phyloP scores from a whole-genome alignment of 257 asterid species.

The Solanum neorickii region DNA sequence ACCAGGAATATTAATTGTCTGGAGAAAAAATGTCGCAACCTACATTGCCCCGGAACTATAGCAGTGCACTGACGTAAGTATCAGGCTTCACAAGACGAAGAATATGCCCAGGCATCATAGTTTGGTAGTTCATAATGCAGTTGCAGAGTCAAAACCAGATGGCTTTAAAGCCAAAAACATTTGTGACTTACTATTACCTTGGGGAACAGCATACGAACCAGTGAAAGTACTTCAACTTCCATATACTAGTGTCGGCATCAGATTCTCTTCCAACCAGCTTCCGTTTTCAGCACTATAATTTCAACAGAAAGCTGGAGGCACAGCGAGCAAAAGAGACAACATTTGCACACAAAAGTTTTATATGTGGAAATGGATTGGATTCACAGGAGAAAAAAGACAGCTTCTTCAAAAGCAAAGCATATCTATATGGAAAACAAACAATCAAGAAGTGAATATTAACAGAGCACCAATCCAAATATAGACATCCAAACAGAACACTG shows the following conservation, averaged over 20 bases:
- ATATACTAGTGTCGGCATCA: background rate
- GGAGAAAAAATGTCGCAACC: background rate
- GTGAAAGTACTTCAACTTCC: background rate
- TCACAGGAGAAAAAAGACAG: background rate
- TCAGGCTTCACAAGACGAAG: background rate
- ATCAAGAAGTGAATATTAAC: background rate
- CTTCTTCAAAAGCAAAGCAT: background rate
- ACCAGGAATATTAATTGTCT: background rate
- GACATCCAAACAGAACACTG: background rate
- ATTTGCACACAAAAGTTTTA: background rate
- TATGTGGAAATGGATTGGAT: background rate
- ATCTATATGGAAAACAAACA: background rate
- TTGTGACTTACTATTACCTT: background rate
- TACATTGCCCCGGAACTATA: background rate
- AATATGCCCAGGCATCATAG: background rate
- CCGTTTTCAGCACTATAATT: background rate
- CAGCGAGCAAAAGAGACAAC: background rate
- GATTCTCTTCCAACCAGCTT: background rate
- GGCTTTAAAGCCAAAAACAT: background rate
- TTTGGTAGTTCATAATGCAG: background rate
- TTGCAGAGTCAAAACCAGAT: background rate
- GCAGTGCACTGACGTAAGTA: background rate
- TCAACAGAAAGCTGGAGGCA: background rate
- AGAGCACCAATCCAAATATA: background rate
- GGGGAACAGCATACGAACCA: background rate